A percentile compares a stretch with the other conserved stretches of the same genome.
Conservation (phyloP, 805 yeast species). For the Saccharomyces cerevisiae region DNA sequence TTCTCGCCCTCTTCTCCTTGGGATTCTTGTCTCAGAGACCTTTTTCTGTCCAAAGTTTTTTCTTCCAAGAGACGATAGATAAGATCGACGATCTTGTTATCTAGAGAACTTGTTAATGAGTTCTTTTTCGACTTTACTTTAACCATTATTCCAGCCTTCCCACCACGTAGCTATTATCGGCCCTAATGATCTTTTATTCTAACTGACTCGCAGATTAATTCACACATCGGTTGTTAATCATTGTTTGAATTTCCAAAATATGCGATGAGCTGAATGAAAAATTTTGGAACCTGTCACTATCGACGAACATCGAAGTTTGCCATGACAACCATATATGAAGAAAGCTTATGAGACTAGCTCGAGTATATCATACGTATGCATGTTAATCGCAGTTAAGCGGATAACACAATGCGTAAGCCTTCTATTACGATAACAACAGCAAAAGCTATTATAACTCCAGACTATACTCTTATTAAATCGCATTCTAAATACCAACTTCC, state of each 20-base stretch:
- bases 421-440: slow-evolving; percentile 4
- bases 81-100: slow-evolving; percentile 48
- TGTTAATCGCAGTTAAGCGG: not conserved
- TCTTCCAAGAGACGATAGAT: slow-evolving; percentile 54
- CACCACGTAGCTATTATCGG: not conserved
- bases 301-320: not conserved
- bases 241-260: not conserved
- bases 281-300: not conserved
- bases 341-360: not conserved
- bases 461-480: slow-evolving; percentile 10
- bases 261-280: not conserved
- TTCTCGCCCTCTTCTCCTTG: slow-evolving; percentile 8
- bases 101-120: slow-evolving; percentile 34
- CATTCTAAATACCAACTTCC: slow-evolving; percentile 11
- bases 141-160: slow-evolving; percentile 23
- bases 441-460: slow-evolving; percentile 16
- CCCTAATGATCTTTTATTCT: not conserved
- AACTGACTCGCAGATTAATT: not conserved
- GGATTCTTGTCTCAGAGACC: slow-evolving; percentile 5
- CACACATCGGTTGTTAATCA: not conserved
- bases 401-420: not conserved
- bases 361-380: not conserved
- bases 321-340: not conserved
- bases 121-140: slow-evolving; percentile 24
- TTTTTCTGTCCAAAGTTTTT: slow-evolving; percentile 38